Evolutionary conservation across 208 protist genomes (phyloP).

Genomic region (Leishmania martiniquensis): DNA sequence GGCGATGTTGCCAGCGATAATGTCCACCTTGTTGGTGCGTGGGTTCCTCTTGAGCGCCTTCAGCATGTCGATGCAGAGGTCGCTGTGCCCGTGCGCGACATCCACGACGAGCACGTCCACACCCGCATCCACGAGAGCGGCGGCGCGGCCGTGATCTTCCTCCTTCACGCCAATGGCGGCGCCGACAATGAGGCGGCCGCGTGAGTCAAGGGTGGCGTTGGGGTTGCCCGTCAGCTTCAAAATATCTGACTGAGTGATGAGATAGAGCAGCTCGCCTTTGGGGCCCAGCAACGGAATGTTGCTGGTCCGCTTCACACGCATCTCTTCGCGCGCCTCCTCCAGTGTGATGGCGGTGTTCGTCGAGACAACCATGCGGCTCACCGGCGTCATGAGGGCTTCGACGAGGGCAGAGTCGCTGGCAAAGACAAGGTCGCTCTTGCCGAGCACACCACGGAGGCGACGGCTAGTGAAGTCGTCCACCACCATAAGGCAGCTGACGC

Average conservation of each 20-base stretch:
- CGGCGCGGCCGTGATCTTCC: conserved; percentile 69
- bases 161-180: conserved; percentile 88
- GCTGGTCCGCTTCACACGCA: conserved; percentile 56
- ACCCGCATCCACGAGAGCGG: conserved; percentile 69
- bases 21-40: conserved; percentile 60
- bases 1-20: conserved; percentile 93
- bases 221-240: conserved; percentile 79
- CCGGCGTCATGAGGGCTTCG: conserved; percentile 70
- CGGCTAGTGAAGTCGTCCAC: conserved; percentile 49
- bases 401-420: conserved; percentile 46
- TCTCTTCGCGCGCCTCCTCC: conserved; percentile 64
- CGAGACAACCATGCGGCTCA: conserved; percentile 48
- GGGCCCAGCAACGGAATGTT: conserved; percentile 76
- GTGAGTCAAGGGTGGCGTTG: conserved; percentile 71
- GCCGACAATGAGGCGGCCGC: conserved; percentile 81
- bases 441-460: conserved; percentile 70
- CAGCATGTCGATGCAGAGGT: conserved; percentile 87
- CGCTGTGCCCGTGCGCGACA: conserved; percentile 92
- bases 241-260: conserved; percentile 85
- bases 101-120: conserved; percentile 90
- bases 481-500: conserved; percentile 82
- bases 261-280: conserved; percentile 65
- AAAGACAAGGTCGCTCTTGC: conserved; percentile 73
- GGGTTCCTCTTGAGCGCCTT: conserved; percentile 72
- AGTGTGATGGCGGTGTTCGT: conserved; percentile 66